Evolutionary conservation across 2,329 filamentous ascomycete species (phyloP).

Genomic region (Gnomoniopsis sp.): DNA sequence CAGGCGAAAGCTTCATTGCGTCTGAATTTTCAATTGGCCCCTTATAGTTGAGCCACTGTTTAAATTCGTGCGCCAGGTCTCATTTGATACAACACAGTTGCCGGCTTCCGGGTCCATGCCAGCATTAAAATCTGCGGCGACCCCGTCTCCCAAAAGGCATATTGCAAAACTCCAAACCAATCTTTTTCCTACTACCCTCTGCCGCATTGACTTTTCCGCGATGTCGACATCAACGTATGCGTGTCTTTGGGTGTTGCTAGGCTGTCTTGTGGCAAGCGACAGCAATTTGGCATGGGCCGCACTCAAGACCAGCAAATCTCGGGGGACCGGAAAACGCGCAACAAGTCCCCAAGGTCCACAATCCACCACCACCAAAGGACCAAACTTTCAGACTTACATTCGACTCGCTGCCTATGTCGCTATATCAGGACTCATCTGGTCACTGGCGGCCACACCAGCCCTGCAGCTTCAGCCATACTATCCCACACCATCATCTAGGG

Average conservation of each 20-base stretch:
- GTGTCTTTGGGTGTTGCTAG: slow-evolving; percentile 8
- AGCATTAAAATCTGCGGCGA: too few species aligned
- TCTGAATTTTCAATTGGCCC: not conserved
- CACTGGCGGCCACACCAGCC: not conserved
- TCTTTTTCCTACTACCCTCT: not conserved
- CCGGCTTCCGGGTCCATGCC: too few species aligned
- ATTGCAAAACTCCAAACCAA: too few species aligned
- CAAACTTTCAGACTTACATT: not conserved
- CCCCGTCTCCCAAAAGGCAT: too few species aligned
- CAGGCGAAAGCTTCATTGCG: not conserved
- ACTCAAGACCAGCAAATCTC: not conserved
- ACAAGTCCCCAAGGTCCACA: not conserved
- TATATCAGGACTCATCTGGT: not conserved
- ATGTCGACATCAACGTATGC: slow-evolving; percentile 3
- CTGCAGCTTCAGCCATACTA: not conserved
- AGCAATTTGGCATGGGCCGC: not conserved
- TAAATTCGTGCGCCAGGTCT: not conserved
- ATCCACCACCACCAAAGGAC: not conserved
- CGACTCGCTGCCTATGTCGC: slow-evolving; percentile 6
- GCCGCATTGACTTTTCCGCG: not conserved
- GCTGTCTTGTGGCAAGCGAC: slow-evolving; percentile 5
- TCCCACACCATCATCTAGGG: not conserved
- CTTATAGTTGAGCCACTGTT: not conserved
- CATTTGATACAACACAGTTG: too few species aligned
- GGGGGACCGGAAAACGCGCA: not conserved